A percentile compares a stretch with the other conserved stretches of the same genome.
Conservation (phyloP, 2,329 filamentous ascomycete species). For the Clarireedia homoeocarpa region DNA sequence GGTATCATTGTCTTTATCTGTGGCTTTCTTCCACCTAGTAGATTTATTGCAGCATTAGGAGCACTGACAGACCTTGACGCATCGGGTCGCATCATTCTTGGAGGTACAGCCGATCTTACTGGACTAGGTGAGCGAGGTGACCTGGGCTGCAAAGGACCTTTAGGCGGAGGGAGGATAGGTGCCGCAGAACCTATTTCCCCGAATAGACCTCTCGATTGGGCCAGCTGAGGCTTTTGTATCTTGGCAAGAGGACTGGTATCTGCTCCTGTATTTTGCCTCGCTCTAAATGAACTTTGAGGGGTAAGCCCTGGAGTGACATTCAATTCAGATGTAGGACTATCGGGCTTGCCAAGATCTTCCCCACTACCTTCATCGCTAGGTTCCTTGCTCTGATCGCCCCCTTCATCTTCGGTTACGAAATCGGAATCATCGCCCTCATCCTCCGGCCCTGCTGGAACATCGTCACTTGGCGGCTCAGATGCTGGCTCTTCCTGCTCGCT, state of each 20-base stretch:
- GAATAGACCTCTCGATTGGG: constrained; percentile 37
- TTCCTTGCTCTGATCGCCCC: constrained; percentile 37
- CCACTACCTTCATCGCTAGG: constrained; percentile 51
- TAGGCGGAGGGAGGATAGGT: constrained; percentile 45
- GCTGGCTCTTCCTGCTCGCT: constrained; percentile 13
- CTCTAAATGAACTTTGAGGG: constrained; percentile 52
- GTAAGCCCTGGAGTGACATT: constrained; percentile 44
- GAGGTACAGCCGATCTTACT: constrained; percentile 49
- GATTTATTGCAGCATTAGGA: constrained; percentile 49
- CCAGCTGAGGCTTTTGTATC: constrained; percentile 37
- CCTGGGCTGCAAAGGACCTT: constrained; percentile 48
- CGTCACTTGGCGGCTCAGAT: constrained; percentile 20
- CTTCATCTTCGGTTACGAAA: constrained; percentile 27
- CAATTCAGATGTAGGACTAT: constrained; percentile 43
- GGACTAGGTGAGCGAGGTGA: constrained; percentile 69
- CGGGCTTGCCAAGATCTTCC: constrained; percentile 56
- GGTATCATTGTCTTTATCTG: constrained; percentile 43
- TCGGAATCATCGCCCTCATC: constrained; percentile 27
- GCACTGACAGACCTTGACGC: constrained; percentile 51
- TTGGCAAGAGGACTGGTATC: constrained; percentile 33
- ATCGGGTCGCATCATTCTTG: constrained; percentile 41
- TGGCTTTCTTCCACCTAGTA: constrained; percentile 40
- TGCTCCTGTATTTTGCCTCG: constrained; percentile 34
- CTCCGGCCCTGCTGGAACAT: constrained; percentile 27
- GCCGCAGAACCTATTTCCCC: constrained; percentile 46